Base-by-base conservation (phyloP, 805 yeast species). In the Komagataella ulmi region DNA sequence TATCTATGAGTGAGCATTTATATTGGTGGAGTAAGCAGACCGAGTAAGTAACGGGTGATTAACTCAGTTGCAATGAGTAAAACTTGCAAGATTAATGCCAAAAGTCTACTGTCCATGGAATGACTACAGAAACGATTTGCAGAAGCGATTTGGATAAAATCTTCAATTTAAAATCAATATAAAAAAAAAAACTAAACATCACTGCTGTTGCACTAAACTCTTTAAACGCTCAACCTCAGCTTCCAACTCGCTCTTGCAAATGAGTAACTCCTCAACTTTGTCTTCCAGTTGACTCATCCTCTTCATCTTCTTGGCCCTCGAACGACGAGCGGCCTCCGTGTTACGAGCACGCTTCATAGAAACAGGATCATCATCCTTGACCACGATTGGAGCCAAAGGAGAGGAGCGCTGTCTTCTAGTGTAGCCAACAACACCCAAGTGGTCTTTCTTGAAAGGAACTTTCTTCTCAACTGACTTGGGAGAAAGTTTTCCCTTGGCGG, bases 321-420 rank as follows among this genome's bases (percentile, higher is more conserved):
- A 88, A 63, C 97, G 80, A 67, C 97, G 81, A 6, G 97, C 97
- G 58, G 98, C 97, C 65, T 89, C 96, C n/a, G 91, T 91, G 76
- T 93, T 91, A 68, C 91, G 83, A 7, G 98, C 98, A 65, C 98
- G 83, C 72, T 91, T 91, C 60, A 85, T 66, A 48, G 88, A 79
- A 53, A 76, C 77, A n/a, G 83, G 79, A 65, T 89, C 96, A 49
- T 65, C 68, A 23, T 72, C 65, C 47, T 75, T 77, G 36, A 78
- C 74, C 48, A 77, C 76, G 52, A 89, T 75, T 7, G 95, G 95
- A 58, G 75, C 71, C 66, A 88, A 74, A 7, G 95, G 95, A 54
- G 72, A 69, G 24, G 77, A 56, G 60, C 96, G 80, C 58, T 79
- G 85, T 73, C 88, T 89, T 65, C 89, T 80, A 58, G 81, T 79